Evolutionary conservation across 352 stramenopile genomes (phyloP), one percentile per base, ranked within the genome.

Genomic region (Globisporangium polare): DNA sequence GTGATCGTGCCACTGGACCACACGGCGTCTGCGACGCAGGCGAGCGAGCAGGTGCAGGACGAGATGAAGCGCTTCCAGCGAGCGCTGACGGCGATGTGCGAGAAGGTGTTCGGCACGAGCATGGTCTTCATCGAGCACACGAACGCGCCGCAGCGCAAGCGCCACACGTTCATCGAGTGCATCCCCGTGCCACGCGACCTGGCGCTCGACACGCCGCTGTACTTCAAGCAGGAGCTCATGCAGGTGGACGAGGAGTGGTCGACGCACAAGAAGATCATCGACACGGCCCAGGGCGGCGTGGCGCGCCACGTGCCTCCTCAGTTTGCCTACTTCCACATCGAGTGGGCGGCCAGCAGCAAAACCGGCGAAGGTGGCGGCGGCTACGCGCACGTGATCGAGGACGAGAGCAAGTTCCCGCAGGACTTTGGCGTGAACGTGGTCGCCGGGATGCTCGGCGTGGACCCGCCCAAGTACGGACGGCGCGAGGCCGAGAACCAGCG

Each of bases 281-380:
- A 91, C 57, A 92, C 82, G 9, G 78, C 60, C 49, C 74, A 83
- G 43, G 77, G 78, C 8, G 81, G 81, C 3, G 68, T 93, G 35
- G 77, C 76, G 58, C 76, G 71, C 27, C 74, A 88, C 42, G 71
- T 95, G 5, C 86, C 86, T 7, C 72, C 76, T 22, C 83, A 88
- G n/a, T 92, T 93, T 60, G 67, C 84, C 27, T 95, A 94, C 51
- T 95, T 93, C 60, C 81, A 95, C 63, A 90, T 95, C 43, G 82
- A 90, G 64, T 95, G 86, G 86, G 42, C 45, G 0, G 26, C 22
- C 0, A 42, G 22, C 4, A 74, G 57, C 24, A 43, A 29, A 20
- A 22, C 50, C 5, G 41, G 27, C 20, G 29, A 20, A 24, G 67
- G 67, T n/a, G 78, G 86, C 17, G 83, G 91, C 26, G 75, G 69